Evolutionary conservation across 1,284 basidiomycete genomes (phyloP).

Genomic region (Cystobasidiaceae sp.): DNA sequence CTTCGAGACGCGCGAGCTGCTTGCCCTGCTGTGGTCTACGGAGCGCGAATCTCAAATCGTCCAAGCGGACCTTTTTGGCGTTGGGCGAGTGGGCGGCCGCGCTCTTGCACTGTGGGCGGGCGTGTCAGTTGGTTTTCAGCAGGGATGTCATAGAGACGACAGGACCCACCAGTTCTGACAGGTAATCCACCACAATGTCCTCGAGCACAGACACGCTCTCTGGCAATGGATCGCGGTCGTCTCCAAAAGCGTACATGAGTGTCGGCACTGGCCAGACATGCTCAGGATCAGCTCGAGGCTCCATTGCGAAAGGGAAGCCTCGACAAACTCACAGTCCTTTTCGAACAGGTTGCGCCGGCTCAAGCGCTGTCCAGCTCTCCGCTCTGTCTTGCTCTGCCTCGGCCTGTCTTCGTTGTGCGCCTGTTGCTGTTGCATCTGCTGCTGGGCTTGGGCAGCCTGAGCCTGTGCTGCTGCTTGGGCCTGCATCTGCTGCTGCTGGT

Average conservation of each 20-base stretch:
- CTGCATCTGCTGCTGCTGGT: too few relatives aligned
- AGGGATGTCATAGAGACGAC: constrained; percentile 17
- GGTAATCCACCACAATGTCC: constrained; percentile 85
- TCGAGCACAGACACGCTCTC: constrained; percentile 89
- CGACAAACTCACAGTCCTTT: constrained; percentile 15
- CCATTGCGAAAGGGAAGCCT: not conserved
- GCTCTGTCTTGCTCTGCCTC: constrained; percentile 1
- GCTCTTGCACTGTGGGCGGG: constrained; percentile 17
- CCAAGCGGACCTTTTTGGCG: constrained; percentile 45
- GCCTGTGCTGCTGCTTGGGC: too few relatives aligned
- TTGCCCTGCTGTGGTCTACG: constrained; percentile 61
- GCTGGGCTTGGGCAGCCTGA: not conserved
- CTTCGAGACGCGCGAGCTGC: constrained; percentile 81
- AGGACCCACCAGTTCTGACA: constrained; percentile 71
- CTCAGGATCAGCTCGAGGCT: not conserved
- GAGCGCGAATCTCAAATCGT: constrained; percentile 69
- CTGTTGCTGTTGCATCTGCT: not conserved
- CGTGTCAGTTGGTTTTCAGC: not conserved
- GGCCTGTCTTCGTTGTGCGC: not conserved
- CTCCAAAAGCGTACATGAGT: constrained; percentile 93
- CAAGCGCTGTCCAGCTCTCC: constrained; percentile 10
- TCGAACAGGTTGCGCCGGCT: constrained; percentile 20
- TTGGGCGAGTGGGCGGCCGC: constrained; percentile 19
- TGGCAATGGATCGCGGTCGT: constrained; percentile 75
- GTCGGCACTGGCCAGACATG: constrained; percentile 59